Evolutionary conservation across 257 asterid genomes (phyloP).

Genomic region (Jaltomata sinuosa): DNA sequence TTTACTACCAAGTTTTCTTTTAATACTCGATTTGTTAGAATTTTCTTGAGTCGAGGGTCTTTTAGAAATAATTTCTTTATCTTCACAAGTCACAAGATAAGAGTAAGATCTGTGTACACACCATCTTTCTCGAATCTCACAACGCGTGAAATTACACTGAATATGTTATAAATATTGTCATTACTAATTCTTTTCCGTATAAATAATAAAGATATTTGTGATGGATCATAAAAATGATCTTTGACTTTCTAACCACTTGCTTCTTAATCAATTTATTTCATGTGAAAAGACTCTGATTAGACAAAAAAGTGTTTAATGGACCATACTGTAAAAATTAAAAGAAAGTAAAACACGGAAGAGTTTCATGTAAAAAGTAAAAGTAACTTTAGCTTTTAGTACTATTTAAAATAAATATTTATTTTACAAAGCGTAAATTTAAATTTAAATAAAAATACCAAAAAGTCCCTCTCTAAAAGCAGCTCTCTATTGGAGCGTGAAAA

Average conservation of each 20-base stretch:
- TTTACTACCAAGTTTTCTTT: too few relatives aligned
- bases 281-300: background rate
- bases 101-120: too few relatives aligned
- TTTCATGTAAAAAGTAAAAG: background rate
- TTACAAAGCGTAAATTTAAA: too few relatives aligned
- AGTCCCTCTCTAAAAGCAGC: background rate
- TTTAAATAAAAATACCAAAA: background rate
- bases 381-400: background rate
- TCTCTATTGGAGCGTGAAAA: conserved; percentile 10
- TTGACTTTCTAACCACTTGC: background rate
- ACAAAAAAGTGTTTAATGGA: background rate
- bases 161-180: too few relatives aligned
- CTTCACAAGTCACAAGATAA: too few relatives aligned
- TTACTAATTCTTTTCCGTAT: too few relatives aligned
- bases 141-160: too few relatives aligned
- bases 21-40: too few relatives aligned
- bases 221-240: background rate
- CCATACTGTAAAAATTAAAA: conserved; percentile 1
- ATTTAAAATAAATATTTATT: too few relatives aligned
- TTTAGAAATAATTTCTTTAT: too few relatives aligned
- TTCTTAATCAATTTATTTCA: background rate
- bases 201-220: background rate
- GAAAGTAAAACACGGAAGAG: background rate
- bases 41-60: too few relatives aligned
- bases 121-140: too few relatives aligned